A percentile compares a stretch with the other conserved stretches of the same genome.
Conservation (phyloP, 2,329 filamentous ascomycete species). For the Clarireedia monteithiana region DNA sequence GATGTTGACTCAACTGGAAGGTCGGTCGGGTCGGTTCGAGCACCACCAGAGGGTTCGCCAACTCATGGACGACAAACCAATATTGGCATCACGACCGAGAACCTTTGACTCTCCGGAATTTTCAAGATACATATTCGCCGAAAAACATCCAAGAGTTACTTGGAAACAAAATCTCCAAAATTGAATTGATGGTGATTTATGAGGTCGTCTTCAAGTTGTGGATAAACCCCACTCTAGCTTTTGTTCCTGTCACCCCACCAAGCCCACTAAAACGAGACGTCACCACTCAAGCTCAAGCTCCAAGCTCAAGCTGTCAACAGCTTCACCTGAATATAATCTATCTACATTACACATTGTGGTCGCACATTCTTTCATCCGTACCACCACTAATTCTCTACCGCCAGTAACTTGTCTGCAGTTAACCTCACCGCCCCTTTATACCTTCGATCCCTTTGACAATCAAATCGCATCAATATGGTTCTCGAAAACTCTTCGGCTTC, state of each 20-base stretch:
- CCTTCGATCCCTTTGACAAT: not conserved
- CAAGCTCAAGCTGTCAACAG: not conserved
- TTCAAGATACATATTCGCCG: too few relatives aligned
- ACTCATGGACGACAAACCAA: too few relatives aligned
- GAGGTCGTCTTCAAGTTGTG: too few relatives aligned
- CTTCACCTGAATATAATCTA: not conserved
- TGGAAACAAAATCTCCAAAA: too few relatives aligned
- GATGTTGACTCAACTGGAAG: too few relatives aligned
- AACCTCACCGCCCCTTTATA: slow-evolving; percentile 10
- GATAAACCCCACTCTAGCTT: too few relatives aligned
- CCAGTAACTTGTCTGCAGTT: not conserved
- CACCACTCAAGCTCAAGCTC: not conserved
- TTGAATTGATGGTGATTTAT: too few relatives aligned
- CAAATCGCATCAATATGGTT: slow-evolving; percentile 16
- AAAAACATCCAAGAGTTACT: too few relatives aligned
- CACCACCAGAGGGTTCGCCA: too few relatives aligned
- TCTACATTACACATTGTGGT: not conserved
- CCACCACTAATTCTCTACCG: not conserved
- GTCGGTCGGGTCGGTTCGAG: too few relatives aligned
- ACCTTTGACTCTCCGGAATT: too few relatives aligned
- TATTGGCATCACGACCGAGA: too few relatives aligned
- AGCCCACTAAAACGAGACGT: not conserved
- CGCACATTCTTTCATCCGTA: not conserved
- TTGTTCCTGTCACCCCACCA: not conserved
- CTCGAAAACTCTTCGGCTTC: slow-evolving; percentile 20